These are phyloP conservation scores for Tolypocladium tropicale DNA, from an alignment of 2,329 filamentous ascomycete species.

Conservation along the genomic window DNA sequence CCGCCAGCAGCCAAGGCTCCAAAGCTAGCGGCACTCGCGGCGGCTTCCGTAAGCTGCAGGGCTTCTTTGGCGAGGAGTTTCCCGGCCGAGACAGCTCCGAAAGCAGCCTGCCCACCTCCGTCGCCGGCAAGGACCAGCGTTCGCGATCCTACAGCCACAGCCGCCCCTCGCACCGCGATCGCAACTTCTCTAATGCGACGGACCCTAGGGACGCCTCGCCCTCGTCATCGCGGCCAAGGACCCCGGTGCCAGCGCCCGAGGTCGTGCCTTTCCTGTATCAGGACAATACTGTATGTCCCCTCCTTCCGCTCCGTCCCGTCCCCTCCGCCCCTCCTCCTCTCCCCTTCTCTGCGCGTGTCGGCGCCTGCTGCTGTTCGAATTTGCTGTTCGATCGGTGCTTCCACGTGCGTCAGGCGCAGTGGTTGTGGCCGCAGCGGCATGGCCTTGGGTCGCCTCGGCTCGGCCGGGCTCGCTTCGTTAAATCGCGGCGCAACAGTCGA, in stretches of 20 bases:
- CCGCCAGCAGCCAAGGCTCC: constrained; percentile 75
- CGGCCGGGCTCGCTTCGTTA: background rate
- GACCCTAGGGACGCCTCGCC: constrained; percentile 68
- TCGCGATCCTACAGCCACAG: constrained; percentile 52
- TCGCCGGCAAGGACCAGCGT: constrained; percentile 46
- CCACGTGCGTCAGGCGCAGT: background rate
- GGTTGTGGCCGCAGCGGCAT: background rate
- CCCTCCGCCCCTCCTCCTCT: constrained; percentile 1
- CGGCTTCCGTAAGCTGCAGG: constrained; percentile 74
- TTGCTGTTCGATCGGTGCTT: background rate
- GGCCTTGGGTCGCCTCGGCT: background rate
- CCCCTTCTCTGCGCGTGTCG: background rate
- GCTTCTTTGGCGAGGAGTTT: constrained; percentile 89
- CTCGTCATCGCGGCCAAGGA: constrained; percentile 65
- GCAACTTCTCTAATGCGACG: constrained; percentile 70
- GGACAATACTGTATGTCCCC: constrained; percentile 54
- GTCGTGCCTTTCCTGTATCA: constrained; percentile 98
- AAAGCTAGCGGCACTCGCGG: constrained; percentile 60
- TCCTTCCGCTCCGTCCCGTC: constrained; percentile 13
- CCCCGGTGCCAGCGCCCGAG: constrained; percentile 81
- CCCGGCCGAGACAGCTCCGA: constrained; percentile 66
- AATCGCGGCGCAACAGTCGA: background rate
- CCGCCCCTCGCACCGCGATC: constrained; percentile 51
- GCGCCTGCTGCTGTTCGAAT: too few relatives aligned
- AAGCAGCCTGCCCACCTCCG: constrained; percentile 45